Base-by-base conservation (phyloP, 805 yeast genomes). In the Nakazawaea wyomingensis region DNA sequence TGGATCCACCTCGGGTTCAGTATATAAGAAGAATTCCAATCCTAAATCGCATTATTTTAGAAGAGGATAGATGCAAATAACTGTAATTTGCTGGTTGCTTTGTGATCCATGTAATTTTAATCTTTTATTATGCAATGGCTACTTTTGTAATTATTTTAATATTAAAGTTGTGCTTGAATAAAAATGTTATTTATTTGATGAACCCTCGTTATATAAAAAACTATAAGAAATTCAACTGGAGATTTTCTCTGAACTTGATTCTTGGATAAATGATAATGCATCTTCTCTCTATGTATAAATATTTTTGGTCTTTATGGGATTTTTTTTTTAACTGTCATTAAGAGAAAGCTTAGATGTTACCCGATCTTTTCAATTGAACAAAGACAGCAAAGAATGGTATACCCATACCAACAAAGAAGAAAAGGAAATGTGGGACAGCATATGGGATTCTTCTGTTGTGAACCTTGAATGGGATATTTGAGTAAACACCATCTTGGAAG, bases 381-480 rank as follows among this genome's bases (percentile, higher is more conserved):
- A 68, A 82, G 51, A 77, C 71, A 44, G 89, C 79, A 59, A 84
- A 71, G 72, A 87, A 84, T 61, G 98, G 97, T 45, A 82, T 69
- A 48, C 79, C 76, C 50, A 80, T 72, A 48, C 88, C 91, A 34
- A 79, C 59, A 46, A 59, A 78, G 52, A 83, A 73, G 70, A 80
- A 83, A 42, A 89, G 79, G 74, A 85, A 83, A 74, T 84, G 95
- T 53, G 83, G 74, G 41, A 88, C 70, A 53, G 81, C 86, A 65
- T 76, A 89, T 54, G 97, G 98, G 52, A 91, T 76, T 72, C 80
- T 85, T 77, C 96, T 89, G 78, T 82, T 74, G 77, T 88, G 89
- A 50, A 91, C 95, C 76, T 80, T 80, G 80, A 91, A 93, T 53
- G 99, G 99, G 51, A 91, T 61, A 78, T 93, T 91, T 59, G 84